Conservation (phyloP, 2,329 filamentous ascomycete genomes). For the Amphichorda felina region DNA sequence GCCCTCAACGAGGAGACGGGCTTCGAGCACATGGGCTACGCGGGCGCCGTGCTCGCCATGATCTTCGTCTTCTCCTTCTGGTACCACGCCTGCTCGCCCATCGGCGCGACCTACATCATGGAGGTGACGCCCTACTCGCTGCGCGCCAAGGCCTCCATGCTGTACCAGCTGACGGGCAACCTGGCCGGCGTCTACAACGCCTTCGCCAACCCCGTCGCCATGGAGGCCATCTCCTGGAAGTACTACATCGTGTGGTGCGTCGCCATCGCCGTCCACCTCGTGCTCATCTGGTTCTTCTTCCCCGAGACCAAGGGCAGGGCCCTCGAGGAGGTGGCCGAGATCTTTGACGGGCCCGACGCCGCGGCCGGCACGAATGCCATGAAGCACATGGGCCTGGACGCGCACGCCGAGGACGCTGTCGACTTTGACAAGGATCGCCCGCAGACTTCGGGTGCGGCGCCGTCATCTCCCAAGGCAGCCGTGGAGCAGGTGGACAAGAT, state of each 20-base stretch:
- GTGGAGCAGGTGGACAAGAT: too few species aligned
- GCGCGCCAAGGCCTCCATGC: slow-evolving; percentile 25
- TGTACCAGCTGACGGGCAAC: slow-evolving; percentile 29
- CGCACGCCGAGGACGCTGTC: too few species aligned
- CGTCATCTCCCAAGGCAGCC: too few species aligned
- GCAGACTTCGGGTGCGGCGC: too few species aligned
- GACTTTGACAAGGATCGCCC: too few species aligned
- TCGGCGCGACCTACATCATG: slow-evolving; percentile 29
- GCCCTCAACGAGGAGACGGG: slow-evolving; percentile 15
- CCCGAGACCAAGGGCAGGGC: slow-evolving; percentile 18
- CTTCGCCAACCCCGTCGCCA: slow-evolving; percentile 19
- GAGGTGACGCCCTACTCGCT: slow-evolving; percentile 26
- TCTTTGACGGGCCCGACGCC: slow-evolving; percentile 8
- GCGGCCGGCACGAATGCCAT: too few species aligned
- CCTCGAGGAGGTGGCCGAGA: slow-evolving; percentile 11
- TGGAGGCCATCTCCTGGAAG: slow-evolving; percentile 8
- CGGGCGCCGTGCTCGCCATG: slow-evolving; percentile 21
- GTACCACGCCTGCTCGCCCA: slow-evolving; percentile 33
- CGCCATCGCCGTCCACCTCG: slow-evolving; percentile 9
- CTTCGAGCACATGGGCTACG: too few species aligned
- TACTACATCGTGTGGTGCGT: slow-evolving; percentile 9
- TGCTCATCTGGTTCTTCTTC: slow-evolving; percentile 12
- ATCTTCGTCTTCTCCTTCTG: slow-evolving; percentile 36
- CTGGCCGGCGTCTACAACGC: slow-evolving; percentile 18
- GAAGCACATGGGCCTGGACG: too few species aligned